Base-by-base conservation (phyloP, 2,329 filamentous ascomycete species). In the Venturia effusa region DNA sequence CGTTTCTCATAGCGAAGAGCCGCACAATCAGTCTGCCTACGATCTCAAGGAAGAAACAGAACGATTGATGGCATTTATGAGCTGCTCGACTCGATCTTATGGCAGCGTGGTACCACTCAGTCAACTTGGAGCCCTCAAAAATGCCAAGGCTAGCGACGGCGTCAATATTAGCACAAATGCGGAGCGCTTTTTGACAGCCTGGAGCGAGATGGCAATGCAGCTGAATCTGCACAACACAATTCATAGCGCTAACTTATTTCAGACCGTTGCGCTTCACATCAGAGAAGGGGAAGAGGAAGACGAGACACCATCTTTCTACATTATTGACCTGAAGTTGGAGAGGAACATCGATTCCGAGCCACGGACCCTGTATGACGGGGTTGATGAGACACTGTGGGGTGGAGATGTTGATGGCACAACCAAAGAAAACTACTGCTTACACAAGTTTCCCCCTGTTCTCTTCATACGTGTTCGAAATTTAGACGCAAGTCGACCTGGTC, bases 1-100 rank as follows among this genome's bases (percentile, higher is more conserved):
- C 5, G 32, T 62, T 37, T 68, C 70, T 24, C n/a, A 40, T 55
- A 30, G n/a, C 10, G 70, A 71, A 11, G 70, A 70, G 4, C 71
- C 74, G 41, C 70, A 69, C 24, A 71, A 76, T 43, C 73, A 72
- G 67, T 24, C 30, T 24, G 74, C 78, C 48, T 77, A 81, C 54
- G 76, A 78, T 2, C 73, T 85, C 22, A 71, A 86, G 11, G 74
- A 80, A 59, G 85, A 87, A 71, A 75, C 79, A 41, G 85, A 88
- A 70, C 79, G 85, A 15, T 69, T 87, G 59, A 83, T 86, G 77
- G 83, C 84, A 4, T 84, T 87, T 63, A 71, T 87, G 59, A 83
- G 85, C 68, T 73, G 71, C 4, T 84, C 84, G 4, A 74, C 81
- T 54, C 79, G 85, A 64, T 79, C 82, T 1, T 87, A 86, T 70